These are phyloP conservation scores for Grosmannia penicillata DNA, from an alignment of 2,329 filamentous ascomycete genomes.

Conservation along the genomic window DNA sequence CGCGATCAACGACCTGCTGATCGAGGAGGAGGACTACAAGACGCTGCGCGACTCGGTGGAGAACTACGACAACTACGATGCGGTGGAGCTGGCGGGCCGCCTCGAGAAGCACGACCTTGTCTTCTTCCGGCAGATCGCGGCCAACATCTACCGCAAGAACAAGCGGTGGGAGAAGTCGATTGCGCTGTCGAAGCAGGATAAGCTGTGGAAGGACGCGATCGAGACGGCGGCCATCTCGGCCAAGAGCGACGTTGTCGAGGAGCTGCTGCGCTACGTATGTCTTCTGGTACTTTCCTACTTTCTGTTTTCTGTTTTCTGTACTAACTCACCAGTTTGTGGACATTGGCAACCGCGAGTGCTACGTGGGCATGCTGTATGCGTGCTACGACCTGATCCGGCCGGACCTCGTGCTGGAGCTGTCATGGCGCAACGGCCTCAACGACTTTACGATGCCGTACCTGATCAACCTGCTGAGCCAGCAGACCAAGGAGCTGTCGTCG, in stretches of 20 bases:
- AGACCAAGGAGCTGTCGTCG: constrained; percentile 68
- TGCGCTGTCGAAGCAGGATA: constrained; percentile 93
- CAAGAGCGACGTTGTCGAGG: constrained; percentile 87
- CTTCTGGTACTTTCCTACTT: not conserved
- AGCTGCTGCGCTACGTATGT: constrained; percentile 92
- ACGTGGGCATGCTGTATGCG: constrained; percentile 98
- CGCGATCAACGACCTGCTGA: constrained; percentile 92
- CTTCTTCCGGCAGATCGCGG: constrained; percentile 97
- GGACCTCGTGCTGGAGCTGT: constrained; percentile 86
- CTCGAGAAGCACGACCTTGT: constrained; percentile 96
- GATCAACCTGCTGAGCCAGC: constrained; percentile 94
- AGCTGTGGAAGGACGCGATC: constrained; percentile 98
- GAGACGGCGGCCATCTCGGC: constrained; percentile 88
- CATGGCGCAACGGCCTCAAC: constrained; percentile 85
- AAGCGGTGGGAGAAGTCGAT: constrained; percentile 99
- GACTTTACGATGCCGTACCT: constrained; percentile 99
- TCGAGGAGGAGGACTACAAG: constrained; percentile 99
- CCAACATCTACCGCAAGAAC: constrained; percentile 98
- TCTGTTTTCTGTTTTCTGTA: not conserved
- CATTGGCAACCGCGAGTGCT: constrained; percentile 97
- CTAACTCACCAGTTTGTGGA: constrained; percentile 70
- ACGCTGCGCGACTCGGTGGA: constrained; percentile 93
- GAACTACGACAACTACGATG: constrained; percentile 98
- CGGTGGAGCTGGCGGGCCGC: constrained; percentile 77
- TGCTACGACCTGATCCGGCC: constrained; percentile 95